Conservation (phyloP, 148 eudicot genomes). For the Chenopodium album region DNA sequence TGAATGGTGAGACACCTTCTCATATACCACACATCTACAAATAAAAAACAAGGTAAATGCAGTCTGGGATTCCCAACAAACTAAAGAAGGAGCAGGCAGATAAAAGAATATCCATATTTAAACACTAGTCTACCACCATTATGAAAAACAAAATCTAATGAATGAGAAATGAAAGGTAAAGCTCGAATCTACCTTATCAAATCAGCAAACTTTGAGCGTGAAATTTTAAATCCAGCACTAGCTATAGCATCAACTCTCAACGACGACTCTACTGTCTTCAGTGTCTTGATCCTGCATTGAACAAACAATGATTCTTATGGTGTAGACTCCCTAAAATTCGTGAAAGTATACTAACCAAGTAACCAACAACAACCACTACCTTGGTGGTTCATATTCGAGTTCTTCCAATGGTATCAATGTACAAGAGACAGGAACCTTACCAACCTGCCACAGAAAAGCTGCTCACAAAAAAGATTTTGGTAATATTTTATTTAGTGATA, state of each 20-base stretch:
- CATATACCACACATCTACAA: background rate
- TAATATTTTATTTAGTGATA: background rate
- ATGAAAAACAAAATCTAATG: background rate
- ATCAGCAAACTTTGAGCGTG: conserved; percentile 78
- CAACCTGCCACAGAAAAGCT: conserved; percentile 58
- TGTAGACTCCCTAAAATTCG: background rate
- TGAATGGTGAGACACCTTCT: background rate
- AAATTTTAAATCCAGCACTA: conserved; percentile 92
- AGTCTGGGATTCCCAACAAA: background rate
- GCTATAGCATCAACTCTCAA: conserved; percentile 83
- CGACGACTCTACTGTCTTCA: conserved; percentile 82
- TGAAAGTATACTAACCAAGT: background rate
- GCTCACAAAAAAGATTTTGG: conserved; percentile 6
- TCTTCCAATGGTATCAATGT: conserved; percentile 68
- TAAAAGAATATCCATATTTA: background rate
- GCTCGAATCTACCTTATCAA: conserved; percentile 56
- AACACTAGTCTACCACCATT: background rate
- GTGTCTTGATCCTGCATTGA: conserved; percentile 58
- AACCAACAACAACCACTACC: conserved; percentile 31
- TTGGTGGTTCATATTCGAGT: conserved; percentile 83
- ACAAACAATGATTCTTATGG: conserved; percentile 14
- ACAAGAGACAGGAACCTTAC: conserved; percentile 77
- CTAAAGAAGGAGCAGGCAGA: background rate
- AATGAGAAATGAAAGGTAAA: background rate
- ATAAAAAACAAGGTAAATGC: background rate